phyloP scores from a whole-genome alignment of 116 monocot species.

The Iris pallida region DNA sequence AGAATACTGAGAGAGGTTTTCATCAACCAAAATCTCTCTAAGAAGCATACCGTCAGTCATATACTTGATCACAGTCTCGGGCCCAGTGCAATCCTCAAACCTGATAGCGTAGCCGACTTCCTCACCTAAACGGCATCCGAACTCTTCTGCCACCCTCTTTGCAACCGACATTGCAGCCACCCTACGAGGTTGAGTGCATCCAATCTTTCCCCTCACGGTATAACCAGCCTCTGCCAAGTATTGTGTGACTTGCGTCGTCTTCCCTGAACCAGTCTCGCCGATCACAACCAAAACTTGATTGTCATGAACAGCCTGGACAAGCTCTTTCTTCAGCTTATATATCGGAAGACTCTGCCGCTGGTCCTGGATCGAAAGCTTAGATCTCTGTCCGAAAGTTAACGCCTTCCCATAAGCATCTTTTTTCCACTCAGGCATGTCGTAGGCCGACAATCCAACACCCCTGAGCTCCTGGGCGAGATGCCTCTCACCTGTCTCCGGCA shows the following conservation, averaged over 20 bases:
- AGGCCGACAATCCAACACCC: conserved; percentile 96
- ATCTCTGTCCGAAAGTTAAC: conserved; percentile 89
- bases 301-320: conserved; percentile 91
- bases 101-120: conserved; percentile 97
- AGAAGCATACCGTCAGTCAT: conserved; percentile 99
- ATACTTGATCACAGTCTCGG: conserved; percentile 95
- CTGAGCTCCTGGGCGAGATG: conserved; percentile 94
- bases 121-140: conserved; percentile 89
- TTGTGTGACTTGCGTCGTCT: conserved; percentile 97
- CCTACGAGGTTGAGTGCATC: conserved; percentile 92
- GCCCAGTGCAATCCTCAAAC: conserved; percentile 95
- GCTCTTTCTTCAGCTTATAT: conserved; percentile 91
- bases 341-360: conserved; percentile 95
- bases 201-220: conserved; percentile 89
- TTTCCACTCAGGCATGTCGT: conserved; percentile 99
- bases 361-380: conserved; percentile 91
- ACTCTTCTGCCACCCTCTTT: conserved; percentile 96
- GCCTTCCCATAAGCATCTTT: conserved; percentile 96
- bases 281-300: conserved; percentile 93
- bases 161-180: conserved; percentile 98
- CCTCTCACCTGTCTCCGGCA: conserved; percentile 93
- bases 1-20: conserved; percentile 88
- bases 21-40: conserved; percentile 86
- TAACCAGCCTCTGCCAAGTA: conserved; percentile 97
- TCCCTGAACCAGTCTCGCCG: conserved; percentile 96